Evolutionary conservation across 129 eudicot species (phyloP).

Genomic region (Artemisia argyi): DNA sequence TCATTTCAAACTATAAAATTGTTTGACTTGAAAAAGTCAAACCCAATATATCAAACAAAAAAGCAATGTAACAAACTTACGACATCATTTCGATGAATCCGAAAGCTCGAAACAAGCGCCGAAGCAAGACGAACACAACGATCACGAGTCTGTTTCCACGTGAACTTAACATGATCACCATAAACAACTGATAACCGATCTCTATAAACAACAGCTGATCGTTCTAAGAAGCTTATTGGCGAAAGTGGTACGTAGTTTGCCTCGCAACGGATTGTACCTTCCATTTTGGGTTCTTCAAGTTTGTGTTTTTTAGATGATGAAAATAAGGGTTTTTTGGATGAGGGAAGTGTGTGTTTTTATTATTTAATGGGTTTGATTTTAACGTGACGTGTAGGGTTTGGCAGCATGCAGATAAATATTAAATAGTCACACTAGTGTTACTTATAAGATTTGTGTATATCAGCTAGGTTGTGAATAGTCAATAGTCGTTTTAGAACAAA

Average conservation of each 20-base stretch:
- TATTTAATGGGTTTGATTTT: too few relatives aligned
- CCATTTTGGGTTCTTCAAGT: conserved; percentile 23
- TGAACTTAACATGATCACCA: conserved; percentile 30
- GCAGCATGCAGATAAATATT: too few relatives aligned
- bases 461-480: too few relatives aligned
- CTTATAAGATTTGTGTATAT: too few relatives aligned
- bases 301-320: background rate
- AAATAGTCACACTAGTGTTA: too few relatives aligned
- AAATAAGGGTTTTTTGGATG: too few relatives aligned
- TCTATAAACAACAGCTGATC: background rate
- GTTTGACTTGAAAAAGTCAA: background rate
- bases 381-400: too few relatives aligned
- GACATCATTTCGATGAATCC: conserved; percentile 25
- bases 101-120: conserved; percentile 24
- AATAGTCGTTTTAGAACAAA: too few relatives aligned
- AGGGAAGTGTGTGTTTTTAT: too few relatives aligned
- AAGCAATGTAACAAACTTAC: conserved; percentile 14
- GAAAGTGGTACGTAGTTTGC: conserved; percentile 58
- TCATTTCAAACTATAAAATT: too few relatives aligned
- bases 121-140: conserved; percentile 41
- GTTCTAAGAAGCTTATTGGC: conserved; percentile 62
- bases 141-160: conserved; percentile 37
- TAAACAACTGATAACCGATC: conserved; percentile 34
- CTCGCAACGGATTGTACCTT: conserved; percentile 38
- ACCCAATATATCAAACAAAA: background rate